Base-by-base conservation (phyloP, 768 basidiomycete species). In the Termitomyces sp. region DNA sequence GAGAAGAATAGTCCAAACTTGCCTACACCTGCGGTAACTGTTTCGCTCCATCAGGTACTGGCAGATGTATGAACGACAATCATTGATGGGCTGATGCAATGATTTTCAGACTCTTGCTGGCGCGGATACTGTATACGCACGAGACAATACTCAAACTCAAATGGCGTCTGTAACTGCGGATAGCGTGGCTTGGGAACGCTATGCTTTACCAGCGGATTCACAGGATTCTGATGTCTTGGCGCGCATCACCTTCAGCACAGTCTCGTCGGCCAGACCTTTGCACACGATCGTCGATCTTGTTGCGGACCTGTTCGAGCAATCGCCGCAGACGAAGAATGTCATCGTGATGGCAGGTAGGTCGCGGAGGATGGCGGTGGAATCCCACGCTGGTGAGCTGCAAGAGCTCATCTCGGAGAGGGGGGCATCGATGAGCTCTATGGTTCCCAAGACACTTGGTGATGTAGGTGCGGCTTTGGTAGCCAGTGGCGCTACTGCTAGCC, bases 81-180 rank as follows among this genome's bases (percentile, higher is more conserved):
- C 1, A 24, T 5, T 3, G 34, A 27, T 36, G 16, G 1, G 37
- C 24, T 53, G 20, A 53, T 9, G 13, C 9, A 16, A 34, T 44
- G 18, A 49, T 47, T 4, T 0, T 6, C 60, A 85, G 83, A 79
- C 78, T 3, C 63, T 76, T 9, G 75, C 75, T 6, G 80, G 82
- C 47, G 77, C 82, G 1, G 90, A 93, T 62, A 94, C 93, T 0
- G 71, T 91, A 0, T 94, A 94, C 60, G 88, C 82, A 0, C 74
- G 81, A 30, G 72, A 76, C 6, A 85, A 75, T 58, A 89, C 91
- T 6, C 78, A 87, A 65, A 85, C 79, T 12, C 80, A 81, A 6
- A 72, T 97, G 13, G 83, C 81, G 3, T 95, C 92, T 0, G 84
- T 89, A 22, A 89, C 90, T 1, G 93, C 93, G 1, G 95, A 98